Evolutionary conservation across 192 early-diverging fungal genomes (phyloP).

Genomic region (Radiomyces spectabilis): DNA sequence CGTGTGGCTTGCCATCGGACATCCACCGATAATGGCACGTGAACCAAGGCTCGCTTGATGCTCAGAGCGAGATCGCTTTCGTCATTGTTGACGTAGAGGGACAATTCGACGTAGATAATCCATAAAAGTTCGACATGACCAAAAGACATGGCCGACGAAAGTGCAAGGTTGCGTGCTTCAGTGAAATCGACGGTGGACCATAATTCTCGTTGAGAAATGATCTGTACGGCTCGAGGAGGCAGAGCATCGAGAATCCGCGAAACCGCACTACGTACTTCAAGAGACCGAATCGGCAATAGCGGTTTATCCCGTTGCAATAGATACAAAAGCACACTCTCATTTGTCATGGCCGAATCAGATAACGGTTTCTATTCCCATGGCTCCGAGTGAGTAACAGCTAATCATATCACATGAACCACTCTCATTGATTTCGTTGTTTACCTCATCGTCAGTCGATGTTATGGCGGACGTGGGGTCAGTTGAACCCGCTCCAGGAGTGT

Average conservation of each 20-base stretch:
- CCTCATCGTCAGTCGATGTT: no score
- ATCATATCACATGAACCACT: neutral
- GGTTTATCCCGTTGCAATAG: neutral
- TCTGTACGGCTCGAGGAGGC: neutral
- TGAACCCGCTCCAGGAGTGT: neutral
- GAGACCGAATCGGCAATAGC: neutral
- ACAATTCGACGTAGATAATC: slow-evolving; percentile 1
- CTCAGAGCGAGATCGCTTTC: neutral
- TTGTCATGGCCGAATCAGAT: neutral
- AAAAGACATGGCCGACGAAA: neutral
- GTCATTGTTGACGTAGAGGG: slow-evolving; percentile 3
- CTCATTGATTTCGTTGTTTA: neutral
- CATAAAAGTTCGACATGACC: neutral
- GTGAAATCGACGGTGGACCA: neutral
- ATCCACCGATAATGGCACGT: slow-evolving; percentile 1
- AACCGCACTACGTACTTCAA: neutral
- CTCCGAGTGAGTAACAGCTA: neutral
- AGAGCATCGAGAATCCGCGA: neutral
- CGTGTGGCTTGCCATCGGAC: slow-evolving; percentile 8
- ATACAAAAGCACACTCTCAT: neutral
- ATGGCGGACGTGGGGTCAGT: no score
- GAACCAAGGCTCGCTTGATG: neutral
- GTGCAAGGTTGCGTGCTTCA: neutral
- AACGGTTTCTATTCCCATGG: neutral
- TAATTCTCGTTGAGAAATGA: neutral